These are phyloP conservation scores for Pythium dissotocum DNA, from an alignment of 352 stramenopile genomes.

Conservation along the genomic window DNA sequence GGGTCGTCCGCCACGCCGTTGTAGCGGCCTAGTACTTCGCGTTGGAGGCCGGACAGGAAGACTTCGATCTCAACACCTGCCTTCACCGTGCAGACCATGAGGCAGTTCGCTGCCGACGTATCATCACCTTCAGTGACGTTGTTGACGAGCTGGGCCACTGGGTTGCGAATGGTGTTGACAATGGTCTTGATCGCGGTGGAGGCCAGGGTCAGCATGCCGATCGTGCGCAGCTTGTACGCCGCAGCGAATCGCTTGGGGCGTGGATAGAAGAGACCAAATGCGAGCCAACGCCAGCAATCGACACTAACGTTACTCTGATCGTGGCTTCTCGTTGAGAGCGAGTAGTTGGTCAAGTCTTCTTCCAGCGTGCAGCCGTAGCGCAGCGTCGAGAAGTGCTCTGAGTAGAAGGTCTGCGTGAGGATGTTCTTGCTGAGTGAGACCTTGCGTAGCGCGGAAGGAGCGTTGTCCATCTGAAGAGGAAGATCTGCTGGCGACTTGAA, in stretches of 20 bases:
- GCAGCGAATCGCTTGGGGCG: conserved; percentile 16
- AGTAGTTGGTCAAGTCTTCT: conserved; percentile 1
- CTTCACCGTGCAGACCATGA: conserved; percentile 11
- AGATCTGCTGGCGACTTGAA: background rate
- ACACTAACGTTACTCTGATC: background rate
- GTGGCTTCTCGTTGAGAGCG: background rate
- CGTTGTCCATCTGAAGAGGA: background rate
- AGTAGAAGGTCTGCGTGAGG: background rate
- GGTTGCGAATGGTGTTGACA: conserved; percentile 6
- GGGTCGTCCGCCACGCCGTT: background rate
- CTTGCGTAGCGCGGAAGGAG: background rate
- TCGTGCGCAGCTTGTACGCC: conserved; percentile 7
- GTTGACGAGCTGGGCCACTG: conserved; percentile 11
- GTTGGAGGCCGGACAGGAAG: background rate
- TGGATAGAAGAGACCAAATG: conserved; percentile 27
- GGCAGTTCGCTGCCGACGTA: background rate
- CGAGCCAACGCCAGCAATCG: conserved; percentile 20
- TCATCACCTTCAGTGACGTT: background rate
- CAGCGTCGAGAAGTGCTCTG: conserved; percentile 14
- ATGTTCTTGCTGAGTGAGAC: conserved; percentile 9
- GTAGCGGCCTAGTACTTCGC: background rate
- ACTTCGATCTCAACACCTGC: conserved; percentile 7
- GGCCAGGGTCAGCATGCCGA: background rate
- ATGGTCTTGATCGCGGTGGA: background rate
- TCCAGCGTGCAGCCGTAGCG: conserved; percentile 12